These are phyloP conservation scores for Fusarium citri DNA, from an alignment of 2,329 filamentous ascomycete genomes.

Conservation along the genomic window DNA sequence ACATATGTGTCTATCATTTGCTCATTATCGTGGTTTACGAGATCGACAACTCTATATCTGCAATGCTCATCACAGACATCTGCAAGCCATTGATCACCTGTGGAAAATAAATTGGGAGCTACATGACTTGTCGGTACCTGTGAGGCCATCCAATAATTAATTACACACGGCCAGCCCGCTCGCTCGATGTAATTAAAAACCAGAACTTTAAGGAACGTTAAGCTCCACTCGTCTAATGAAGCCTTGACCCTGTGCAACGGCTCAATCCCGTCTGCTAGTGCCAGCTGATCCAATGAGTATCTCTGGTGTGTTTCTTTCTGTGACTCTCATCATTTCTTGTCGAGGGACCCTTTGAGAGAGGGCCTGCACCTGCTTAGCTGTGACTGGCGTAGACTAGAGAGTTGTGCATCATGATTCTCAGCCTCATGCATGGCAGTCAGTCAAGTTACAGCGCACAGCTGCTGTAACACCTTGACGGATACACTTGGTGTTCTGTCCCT, in stretches of 20 bases:
- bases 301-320: constrained; percentile 21
- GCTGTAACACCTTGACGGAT: background rate
- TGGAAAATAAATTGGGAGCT: constrained; percentile 7
- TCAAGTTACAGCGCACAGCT: constrained; percentile 14
- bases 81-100: constrained; percentile 20
- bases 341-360: constrained; percentile 3
- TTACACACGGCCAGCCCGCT: constrained; percentile 32
- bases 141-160: constrained; percentile 36
- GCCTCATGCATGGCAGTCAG: constrained; percentile 24
- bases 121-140: constrained; percentile 7
- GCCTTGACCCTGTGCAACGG: constrained; percentile 35
- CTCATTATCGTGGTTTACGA: background rate
- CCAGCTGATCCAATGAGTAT: constrained; percentile 35
- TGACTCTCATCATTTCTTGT: constrained; percentile 33
- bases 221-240: constrained; percentile 40
- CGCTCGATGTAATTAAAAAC: constrained; percentile 45
- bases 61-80: background rate
- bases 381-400: background rate
- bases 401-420: constrained; percentile 27
- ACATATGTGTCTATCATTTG: background rate
- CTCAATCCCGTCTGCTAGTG: constrained; percentile 37
- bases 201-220: constrained; percentile 41
- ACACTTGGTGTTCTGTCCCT: constrained; percentile 8
- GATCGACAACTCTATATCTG: background rate
- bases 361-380: background rate